These are phyloP conservation scores for Globisporangium mamillatum DNA, from an alignment of 352 stramenopile genomes.

Conservation along the genomic window DNA sequence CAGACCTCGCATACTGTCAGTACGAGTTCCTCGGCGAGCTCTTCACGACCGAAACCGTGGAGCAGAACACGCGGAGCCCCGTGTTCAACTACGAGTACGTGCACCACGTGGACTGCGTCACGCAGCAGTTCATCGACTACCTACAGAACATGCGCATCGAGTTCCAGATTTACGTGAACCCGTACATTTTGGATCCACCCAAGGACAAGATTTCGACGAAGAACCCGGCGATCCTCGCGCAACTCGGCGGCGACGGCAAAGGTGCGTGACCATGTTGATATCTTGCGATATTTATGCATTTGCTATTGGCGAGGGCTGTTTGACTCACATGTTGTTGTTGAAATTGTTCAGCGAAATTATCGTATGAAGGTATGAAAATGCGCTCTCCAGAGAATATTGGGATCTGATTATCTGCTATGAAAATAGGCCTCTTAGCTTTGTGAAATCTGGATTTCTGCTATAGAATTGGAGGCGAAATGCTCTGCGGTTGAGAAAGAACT, in stretches of 20 bases:
- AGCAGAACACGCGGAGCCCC: conserved; percentile 85
- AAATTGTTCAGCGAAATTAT: conserved; percentile 31
- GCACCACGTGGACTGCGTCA: conserved; percentile 86
- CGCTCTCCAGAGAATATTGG: not conserved
- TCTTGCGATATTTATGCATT: not conserved
- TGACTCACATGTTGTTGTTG: not conserved
- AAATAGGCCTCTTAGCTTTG: not conserved
- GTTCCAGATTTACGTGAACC: conserved; percentile 89
- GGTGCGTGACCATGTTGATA: conserved; percentile 16
- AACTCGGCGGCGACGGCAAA: conserved; percentile 48
- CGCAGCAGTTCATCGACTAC: conserved; percentile 86
- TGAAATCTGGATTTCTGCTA: not conserved
- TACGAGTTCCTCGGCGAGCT: conserved; percentile 93
- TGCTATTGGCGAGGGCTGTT: not conserved
- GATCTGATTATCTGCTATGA: not conserved
- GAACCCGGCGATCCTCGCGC: conserved; percentile 67
- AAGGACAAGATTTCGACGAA: conserved; percentile 80
- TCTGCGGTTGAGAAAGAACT: conserved; percentile 43
- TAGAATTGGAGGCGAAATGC: conserved; percentile 61
- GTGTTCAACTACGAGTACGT: conserved; percentile 89
- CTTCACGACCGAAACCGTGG: conserved; percentile 90
- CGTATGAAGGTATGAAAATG: conserved; percentile 27
- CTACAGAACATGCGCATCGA: conserved; percentile 77
- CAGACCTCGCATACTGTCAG: conserved; percentile 89
- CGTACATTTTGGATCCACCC: conserved; percentile 81